Conservation (phyloP, 2,329 filamentous ascomycete species). For the Domatiomyces catenatus region DNA sequence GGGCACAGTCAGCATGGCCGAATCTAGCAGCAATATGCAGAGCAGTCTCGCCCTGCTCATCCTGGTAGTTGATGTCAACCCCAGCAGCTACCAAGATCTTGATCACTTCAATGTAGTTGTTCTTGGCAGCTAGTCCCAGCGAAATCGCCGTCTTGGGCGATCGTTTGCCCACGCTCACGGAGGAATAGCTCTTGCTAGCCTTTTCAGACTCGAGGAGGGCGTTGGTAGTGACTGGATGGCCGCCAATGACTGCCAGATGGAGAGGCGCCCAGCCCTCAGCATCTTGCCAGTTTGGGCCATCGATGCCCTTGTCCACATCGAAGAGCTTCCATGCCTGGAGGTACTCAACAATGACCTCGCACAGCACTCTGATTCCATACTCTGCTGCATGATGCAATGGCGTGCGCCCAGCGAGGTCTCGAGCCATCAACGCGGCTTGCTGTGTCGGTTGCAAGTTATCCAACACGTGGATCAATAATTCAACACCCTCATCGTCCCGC, state of each 20-base stretch:
- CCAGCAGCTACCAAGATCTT: constrained; percentile 75
- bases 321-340: constrained; percentile 87
- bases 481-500: constrained; percentile 60
- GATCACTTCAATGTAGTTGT: constrained; percentile 73
- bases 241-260: constrained; percentile 81
- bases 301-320: constrained; percentile 69
- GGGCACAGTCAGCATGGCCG: constrained; percentile 67
- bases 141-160: constrained; percentile 77
- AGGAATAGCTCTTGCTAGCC: constrained; percentile 44
- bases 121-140: constrained; percentile 71
- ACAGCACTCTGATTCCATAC: constrained; percentile 85
- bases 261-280: constrained; percentile 79
- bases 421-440: constrained; percentile 48
- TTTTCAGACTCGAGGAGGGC: constrained; percentile 66
- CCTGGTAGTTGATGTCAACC: constrained; percentile 85
- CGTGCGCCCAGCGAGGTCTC: constrained; percentile 66
- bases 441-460: constrained; percentile 55
- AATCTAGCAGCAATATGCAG: constrained; percentile 83
- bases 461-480: constrained; percentile 48
- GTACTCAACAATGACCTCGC: constrained; percentile 68
- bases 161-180: constrained; percentile 39
- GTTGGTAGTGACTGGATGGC: constrained; percentile 73
- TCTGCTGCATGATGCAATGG: constrained; percentile 90
- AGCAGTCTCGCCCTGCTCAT: constrained; percentile 78
- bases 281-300: constrained; percentile 80